Base-by-base conservation (phyloP, 768 basidiomycete genomes). In the Rhodotorula sphaerocarpa region DNA sequence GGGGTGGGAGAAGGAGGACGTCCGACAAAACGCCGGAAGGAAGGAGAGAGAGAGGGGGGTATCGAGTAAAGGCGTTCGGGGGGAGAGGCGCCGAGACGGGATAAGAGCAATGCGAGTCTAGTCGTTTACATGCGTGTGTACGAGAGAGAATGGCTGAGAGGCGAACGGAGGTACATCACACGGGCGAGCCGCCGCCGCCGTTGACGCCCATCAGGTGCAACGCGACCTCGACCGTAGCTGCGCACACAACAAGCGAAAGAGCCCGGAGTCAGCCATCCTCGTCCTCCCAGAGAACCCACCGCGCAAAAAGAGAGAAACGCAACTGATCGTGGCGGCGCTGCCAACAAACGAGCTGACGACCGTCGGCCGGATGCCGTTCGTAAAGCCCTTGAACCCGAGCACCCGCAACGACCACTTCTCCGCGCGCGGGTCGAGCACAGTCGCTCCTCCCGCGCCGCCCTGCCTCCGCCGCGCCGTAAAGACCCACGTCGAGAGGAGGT, bases 321-420 rank as follows among this genome's bases (percentile, higher is more conserved):
- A 57, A 59, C 63, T 69, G 52, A 69, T 69, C 2, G 67, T 69
- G 25, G 63, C 67, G 30, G 67, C 67, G 42, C 67, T 69, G 18
- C 67, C 67, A 11, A 69, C 67, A 45, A 69, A 69, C 31, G 51
- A 55, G 27, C 67, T 65, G 1, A 59, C 63, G 10, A 69, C 57
- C 12, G 67, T 69, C 60, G 67, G 60, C 34, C 60, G 18, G 31
- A 65, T 18, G 25, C 67, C 67, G 18, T 23, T 56, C 39, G 42
- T 23, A 31, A 69, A 69, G 33, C 57, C 67, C 25, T 44, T 53
- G 36, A 65, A 18, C 15, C 63, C 67, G 25, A 63, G 23, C 18
- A 67, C 14, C 47, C 66, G 42, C 55, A 63, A 11, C 45, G 66
- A 59, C 66, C 66, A 67, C 46, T 60, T 67, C 59, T 67, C 66